A percentile compares a stretch with the other conserved stretches of the same genome.
Evolutionary conservation across 106 monocot species (phyloP).

Genomic region (Dioscorea alata): DNA sequence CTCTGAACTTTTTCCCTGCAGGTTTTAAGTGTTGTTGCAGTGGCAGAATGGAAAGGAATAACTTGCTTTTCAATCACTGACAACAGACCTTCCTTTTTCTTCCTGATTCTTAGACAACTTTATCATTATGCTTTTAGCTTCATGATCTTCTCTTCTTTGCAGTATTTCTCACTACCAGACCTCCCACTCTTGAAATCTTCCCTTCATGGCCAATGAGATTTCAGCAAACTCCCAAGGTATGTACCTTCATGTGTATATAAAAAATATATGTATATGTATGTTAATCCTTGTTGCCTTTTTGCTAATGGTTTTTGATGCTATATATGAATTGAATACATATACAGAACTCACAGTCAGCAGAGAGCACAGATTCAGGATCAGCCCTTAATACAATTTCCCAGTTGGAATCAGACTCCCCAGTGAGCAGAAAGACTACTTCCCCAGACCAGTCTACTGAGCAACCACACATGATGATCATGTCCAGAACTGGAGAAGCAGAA

Average conservation of each 20-base stretch:
- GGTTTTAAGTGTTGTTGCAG: too few species aligned
- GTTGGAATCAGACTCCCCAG: conserved; percentile 61
- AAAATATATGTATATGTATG: too few species aligned
- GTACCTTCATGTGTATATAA: not conserved
- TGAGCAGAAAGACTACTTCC: conserved; percentile 34
- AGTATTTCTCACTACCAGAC: conserved; percentile 59
- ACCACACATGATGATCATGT: conserved; percentile 18
- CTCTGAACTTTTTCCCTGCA: too few species aligned
- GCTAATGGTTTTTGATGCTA: not conserved
- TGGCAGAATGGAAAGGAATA: conserved; percentile 24
- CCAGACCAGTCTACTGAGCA: conserved; percentile 19
- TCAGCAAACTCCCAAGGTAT: conserved; percentile 45
- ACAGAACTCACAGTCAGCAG: conserved; percentile 52
- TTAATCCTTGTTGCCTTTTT: conserved; percentile 1
- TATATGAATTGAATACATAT: too few species aligned
- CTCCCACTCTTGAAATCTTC: conserved; percentile 92
- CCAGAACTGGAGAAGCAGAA: conserved; percentile 20
- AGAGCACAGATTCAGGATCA: conserved; percentile 75
- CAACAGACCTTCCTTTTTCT: conserved; percentile 32
- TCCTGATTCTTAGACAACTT: conserved; percentile 40
- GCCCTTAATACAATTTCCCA: conserved; percentile 53
- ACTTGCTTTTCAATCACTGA: conserved; percentile 35
- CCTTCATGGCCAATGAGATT: conserved; percentile 92
- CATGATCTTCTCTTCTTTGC: conserved; percentile 34
- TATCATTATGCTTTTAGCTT: not conserved